Conservation (phyloP, 164 flowering plant genomes). For the Nymphaea colorata region DNA sequence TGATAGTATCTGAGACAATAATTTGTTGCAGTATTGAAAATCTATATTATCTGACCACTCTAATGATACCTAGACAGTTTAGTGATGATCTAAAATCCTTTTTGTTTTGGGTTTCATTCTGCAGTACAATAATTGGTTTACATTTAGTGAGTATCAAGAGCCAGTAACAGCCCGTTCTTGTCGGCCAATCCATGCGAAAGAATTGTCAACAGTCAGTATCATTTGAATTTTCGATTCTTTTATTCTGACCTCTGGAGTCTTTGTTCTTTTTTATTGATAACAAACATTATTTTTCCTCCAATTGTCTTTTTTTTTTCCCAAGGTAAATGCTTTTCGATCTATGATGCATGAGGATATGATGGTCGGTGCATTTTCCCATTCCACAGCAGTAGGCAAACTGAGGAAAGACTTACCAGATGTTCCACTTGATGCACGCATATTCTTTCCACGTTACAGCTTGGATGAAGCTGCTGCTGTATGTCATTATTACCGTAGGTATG, state of each 20-base stretch:
- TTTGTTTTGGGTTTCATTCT: slow-evolving; percentile 8
- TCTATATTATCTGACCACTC: no score
- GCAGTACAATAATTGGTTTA: slow-evolving; percentile 95
- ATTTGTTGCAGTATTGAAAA: no score
- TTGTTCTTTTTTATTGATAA: not conserved
- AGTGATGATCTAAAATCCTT: not conserved
- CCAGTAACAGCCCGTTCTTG: slow-evolving; percentile 60
- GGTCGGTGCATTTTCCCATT: slow-evolving; percentile 97
- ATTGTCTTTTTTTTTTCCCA: slow-evolving; percentile 6
- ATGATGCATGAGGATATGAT: slow-evolving; percentile 93
- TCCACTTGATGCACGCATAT: slow-evolving; percentile 65
- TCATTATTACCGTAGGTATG: slow-evolving; percentile 87
- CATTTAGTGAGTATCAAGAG: slow-evolving; percentile 81
- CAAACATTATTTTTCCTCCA: not conserved
- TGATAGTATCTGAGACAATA: no score
- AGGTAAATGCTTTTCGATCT: slow-evolving; percentile 87
- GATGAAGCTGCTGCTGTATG: slow-evolving; percentile 86
- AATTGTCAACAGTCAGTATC: slow-evolving; percentile 67
- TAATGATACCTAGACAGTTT: no score
- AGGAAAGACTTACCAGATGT: slow-evolving; percentile 84
- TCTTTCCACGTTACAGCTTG: slow-evolving; percentile 65
- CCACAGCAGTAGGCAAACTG: slow-evolving; percentile 97
- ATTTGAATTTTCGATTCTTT: not conserved
- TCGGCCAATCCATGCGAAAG: slow-evolving; percentile 80
- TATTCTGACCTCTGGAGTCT: not conserved